These are phyloP conservation scores for Cadophora gregata DNA, from an alignment of 2,329 filamentous ascomycete genomes.

Conservation along the genomic window DNA sequence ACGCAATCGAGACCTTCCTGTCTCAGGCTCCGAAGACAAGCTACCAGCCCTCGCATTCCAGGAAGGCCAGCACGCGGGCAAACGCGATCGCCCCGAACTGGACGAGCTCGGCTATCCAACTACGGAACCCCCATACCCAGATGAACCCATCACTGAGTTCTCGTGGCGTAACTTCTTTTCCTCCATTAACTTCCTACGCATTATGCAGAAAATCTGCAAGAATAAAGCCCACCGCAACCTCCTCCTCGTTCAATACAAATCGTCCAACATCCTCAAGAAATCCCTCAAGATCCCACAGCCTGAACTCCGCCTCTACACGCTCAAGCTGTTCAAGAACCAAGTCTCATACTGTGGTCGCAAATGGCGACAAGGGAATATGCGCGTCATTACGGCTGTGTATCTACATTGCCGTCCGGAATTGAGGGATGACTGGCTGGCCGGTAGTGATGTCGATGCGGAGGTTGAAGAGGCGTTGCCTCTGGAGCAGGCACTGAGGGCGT, in stretches of 20 bases:
- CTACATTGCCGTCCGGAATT: conserved; percentile 91
- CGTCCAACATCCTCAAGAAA: conserved; percentile 88
- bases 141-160: conserved; percentile 83
- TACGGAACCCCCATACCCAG: conserved; percentile 62
- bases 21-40: conserved; percentile 51
- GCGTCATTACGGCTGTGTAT: conserved; percentile 96
- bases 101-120: conserved; percentile 88
- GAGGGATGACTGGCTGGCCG: conserved; percentile 92
- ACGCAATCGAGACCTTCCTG: conserved; percentile 53
- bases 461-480: conserved; percentile 91
- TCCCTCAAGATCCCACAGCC: conserved; percentile 89
- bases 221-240: conserved; percentile 94
- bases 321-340: conserved; percentile 98
- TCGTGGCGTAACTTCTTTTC: conserved; percentile 96
- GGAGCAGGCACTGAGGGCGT: conserved; percentile 84
- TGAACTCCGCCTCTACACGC: conserved; percentile 86
- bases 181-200: conserved; percentile 90
- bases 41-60: conserved; percentile 43
- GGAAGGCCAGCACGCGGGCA: conserved; percentile 39
- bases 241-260: conserved; percentile 94
- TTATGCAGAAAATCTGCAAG: conserved; percentile 97
- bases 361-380: conserved; percentile 98
- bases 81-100: conserved; percentile 59
- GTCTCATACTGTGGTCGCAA: conserved; percentile 98
- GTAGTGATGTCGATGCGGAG: conserved; percentile 89